Evolutionary conservation across 169 alveolate species (phyloP), one percentile per base, ranked within the genome.

Genomic region (Babesia ovata): DNA sequence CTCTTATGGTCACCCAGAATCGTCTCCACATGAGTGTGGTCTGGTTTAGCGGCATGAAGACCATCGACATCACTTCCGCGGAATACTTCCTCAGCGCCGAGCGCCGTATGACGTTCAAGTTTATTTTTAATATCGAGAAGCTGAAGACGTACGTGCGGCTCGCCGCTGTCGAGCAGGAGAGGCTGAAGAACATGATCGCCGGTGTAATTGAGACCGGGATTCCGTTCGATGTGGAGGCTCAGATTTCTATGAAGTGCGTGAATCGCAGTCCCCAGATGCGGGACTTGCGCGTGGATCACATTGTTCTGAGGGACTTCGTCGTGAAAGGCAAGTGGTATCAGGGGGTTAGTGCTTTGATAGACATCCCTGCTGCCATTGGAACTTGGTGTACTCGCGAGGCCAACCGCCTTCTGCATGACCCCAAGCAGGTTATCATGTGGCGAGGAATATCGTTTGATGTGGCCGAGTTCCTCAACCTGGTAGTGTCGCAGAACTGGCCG

Each of bases 11-110:
- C 33, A 28, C 45, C 19, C 36, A 83, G 52, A 48, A 46, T 44
- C 14, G 24, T 19, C 14, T 53, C 19, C 48, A 54, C 28, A 17
- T 75, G 26, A 65, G 75, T 19, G 21, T 75, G 36, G 48, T 46
- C 36, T 83, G 90, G 90, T 26, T 83, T 14, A 58, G 83, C n/a
- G 90, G 90, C 21, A 12, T 83, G 12, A 52, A 63, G 63, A 11
- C 82, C 26, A 29, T 58, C 16, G 42, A 62, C 8, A 50, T 83
- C 0, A 33, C 39, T 53, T 56, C 57, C 14, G 52, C 77, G 2
- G 28, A 24, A 22, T 83, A 70, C 70, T 28, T 49, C 14, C 26
- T 75, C 17, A 14, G 62, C 26, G 49, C n/a, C n/a, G 83, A 65
- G 22, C 49, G 39, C 52, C 56, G 84, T 8, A 45, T 74, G 62